Percentiles rank a stretch among this genome's conserved stretches.
Evolutionary conservation across 1,139 yeast species (phyloP).

Genomic region (Insectozyma bohioensis): DNA sequence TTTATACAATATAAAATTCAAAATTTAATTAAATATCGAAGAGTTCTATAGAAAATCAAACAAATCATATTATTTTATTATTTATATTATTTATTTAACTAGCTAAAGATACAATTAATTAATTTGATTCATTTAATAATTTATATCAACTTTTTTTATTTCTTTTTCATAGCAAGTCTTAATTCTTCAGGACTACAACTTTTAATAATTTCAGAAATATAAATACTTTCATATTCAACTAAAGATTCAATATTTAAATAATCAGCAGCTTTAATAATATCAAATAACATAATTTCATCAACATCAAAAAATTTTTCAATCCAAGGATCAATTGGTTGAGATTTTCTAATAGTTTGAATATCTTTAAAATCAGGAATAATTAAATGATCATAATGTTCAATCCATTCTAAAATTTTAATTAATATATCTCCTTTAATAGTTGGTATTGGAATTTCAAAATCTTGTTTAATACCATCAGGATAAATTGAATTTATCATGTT

Average conservation of each 20-base stretch:
- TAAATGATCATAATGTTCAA: conserved; percentile 92
- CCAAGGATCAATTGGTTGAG: conserved; percentile 92
- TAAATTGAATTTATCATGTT: conserved; percentile 85
- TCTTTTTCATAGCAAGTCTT: no score
- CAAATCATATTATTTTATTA: no score
- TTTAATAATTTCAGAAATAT: conserved; percentile 97
- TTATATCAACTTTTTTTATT: no score
- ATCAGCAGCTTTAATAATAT: conserved; percentile 93
- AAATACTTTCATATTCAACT: conserved; percentile 93
- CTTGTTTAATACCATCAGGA: conserved; percentile 60
- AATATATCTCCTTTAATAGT: conserved; percentile 85
- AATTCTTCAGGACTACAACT: conserved; percentile 96
- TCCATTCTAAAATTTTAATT: conserved; percentile 93
- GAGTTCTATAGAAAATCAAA: no score
- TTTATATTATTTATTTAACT: no score
- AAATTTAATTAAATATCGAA: no score
- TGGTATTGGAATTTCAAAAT: conserved; percentile 88
- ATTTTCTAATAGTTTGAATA: conserved; percentile 78
- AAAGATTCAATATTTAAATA: conserved; percentile 91
- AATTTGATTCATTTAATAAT: no score
- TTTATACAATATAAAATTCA: no score
- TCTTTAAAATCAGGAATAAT: conserved; percentile 71
- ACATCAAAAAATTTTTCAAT: conserved; percentile 93
- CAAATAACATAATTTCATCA: conserved; percentile 98
- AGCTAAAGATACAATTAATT: no score